These are phyloP conservation scores for Dendrocalamus latiflorus DNA, from an alignment of 202 grass and related monocot species.

Conservation along the genomic window DNA sequence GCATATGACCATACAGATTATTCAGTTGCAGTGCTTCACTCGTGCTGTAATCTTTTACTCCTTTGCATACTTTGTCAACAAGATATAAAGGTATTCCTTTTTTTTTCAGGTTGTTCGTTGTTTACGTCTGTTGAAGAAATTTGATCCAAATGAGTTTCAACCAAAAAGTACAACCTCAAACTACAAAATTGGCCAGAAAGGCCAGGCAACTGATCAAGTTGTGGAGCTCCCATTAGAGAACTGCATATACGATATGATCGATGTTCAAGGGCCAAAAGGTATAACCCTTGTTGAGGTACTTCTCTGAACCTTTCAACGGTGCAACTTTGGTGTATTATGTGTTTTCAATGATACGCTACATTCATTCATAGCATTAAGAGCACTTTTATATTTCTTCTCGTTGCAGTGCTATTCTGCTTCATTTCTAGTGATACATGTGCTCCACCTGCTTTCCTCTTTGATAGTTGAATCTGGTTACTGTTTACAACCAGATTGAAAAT, in stretches of 20 bases:
- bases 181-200: slow-evolving; percentile 61
- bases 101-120: slow-evolving; percentile 70
- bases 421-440: slow-evolving; percentile 7
- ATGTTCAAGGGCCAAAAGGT: slow-evolving; percentile 74
- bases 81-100: not conserved
- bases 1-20: not conserved
- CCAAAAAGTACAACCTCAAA: slow-evolving; percentile 41
- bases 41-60: slow-evolving; percentile 1
- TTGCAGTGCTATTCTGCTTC: slow-evolving; percentile 20
- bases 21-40: not conserved
- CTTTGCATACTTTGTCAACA: not conserved
- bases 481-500: not conserved
- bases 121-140: slow-evolving; percentile 76
- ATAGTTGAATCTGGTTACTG: slow-evolving; percentile 17
- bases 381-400: not conserved
- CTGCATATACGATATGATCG: slow-evolving; percentile 94
- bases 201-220: slow-evolving; percentile 77
- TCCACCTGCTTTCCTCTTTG: not conserved
- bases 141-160: slow-evolving; percentile 78
- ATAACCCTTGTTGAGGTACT: slow-evolving; percentile 87
- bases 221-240: slow-evolving; percentile 84
- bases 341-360: not conserved
- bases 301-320: slow-evolving; percentile 13
- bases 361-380: slow-evolving; percentile 7
- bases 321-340: slow-evolving; percentile 6